Conservation (phyloP, 2,329 filamentous ascomycete genomes). For the Aschersonia sp. region DNA sequence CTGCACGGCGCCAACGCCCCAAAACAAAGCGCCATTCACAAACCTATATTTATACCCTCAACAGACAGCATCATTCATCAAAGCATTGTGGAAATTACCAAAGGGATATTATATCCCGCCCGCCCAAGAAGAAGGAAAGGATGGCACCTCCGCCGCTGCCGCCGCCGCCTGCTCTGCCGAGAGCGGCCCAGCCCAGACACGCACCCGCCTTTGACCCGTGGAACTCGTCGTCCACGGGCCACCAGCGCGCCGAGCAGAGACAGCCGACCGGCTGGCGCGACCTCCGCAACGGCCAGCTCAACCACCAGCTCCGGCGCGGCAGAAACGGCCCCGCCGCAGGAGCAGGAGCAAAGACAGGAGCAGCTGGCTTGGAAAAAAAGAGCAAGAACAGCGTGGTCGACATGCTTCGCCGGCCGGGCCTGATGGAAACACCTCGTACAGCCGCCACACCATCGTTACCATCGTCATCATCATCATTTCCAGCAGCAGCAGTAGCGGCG, state of each 20-base stretch:
- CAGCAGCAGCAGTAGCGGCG: too few species aligned
- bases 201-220: background rate
- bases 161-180: background rate
- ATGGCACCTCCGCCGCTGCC: too few species aligned
- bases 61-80: too few species aligned
- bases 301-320: background rate
- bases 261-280: background rate
- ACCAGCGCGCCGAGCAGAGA: background rate
- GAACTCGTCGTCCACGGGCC: background rate
- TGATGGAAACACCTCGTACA: background rate
- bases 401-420: conserved; percentile 4
- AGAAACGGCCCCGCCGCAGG: background rate
- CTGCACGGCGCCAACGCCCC: too few species aligned
- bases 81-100: too few species aligned
- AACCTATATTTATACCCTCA: too few species aligned
- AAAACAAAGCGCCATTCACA: too few species aligned
- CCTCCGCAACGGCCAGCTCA: background rate
- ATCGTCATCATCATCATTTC: too few species aligned
- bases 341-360: background rate
- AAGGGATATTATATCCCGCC: too few species aligned
- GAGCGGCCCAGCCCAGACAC: background rate
- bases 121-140: too few species aligned
- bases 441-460: too few species aligned
- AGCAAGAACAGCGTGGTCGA: conserved; percentile 2
- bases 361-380: too few species aligned